These are phyloP conservation scores for Aspergillus nidulans DNA, from an alignment of 495 filamentous ascomycete genomes.

Conservation along the genomic window DNA sequence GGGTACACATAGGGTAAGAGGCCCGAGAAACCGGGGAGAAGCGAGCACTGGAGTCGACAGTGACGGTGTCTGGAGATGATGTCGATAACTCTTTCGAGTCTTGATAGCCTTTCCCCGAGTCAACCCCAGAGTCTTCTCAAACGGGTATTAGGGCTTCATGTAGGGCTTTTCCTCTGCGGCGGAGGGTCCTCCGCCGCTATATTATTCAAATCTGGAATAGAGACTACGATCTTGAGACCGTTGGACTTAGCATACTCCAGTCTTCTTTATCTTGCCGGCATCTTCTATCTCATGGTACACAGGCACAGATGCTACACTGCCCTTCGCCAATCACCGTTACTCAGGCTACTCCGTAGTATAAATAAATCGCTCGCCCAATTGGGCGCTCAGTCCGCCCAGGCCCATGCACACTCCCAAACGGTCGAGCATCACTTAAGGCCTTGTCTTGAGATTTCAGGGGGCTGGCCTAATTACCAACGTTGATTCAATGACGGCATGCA, in stretches of 20 bases:
- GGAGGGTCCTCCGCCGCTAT: too few species aligned
- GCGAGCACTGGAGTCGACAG: constrained; percentile 2
- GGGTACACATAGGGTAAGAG: constrained; percentile 5
- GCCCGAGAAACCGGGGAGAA: not conserved
- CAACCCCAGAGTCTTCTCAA: constrained; percentile 20
- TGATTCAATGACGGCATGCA: not conserved
- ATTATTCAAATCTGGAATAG: not conserved
- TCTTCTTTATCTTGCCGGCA: not conserved
- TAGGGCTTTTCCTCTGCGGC: not conserved
- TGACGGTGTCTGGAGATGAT: constrained; percentile 15
- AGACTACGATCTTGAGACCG: not conserved
- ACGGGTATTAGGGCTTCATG: constrained; percentile 24
- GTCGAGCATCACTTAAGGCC: not conserved
- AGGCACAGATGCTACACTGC: not conserved
- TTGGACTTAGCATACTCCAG: not conserved
- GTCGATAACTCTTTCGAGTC: constrained; percentile 9
- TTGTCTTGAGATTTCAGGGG: not conserved
- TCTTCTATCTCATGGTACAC: not conserved
- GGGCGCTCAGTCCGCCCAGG: not conserved
- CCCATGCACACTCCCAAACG: constrained; percentile 5
- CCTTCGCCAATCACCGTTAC: not conserved
- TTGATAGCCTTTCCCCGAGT: not conserved
- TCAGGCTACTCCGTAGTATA: not conserved
- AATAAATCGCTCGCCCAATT: constrained; percentile 3
- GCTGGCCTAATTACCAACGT: not conserved